phyloP scores from a whole-genome alignment of 495 filamentous ascomycete species.

The Podospora anserina region DNA sequence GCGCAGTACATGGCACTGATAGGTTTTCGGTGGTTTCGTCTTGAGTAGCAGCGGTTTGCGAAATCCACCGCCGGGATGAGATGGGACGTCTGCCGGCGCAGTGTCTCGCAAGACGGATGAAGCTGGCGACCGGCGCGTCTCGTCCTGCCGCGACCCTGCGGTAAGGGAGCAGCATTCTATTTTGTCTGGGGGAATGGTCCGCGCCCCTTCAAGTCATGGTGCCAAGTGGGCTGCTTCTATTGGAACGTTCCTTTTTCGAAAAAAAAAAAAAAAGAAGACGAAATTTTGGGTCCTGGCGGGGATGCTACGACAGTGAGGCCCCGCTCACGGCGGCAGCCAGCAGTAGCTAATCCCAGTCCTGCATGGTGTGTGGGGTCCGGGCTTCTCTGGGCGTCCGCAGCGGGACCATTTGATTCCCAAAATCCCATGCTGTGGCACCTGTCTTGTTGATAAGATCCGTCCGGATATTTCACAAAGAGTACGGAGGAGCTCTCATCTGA shows the following conservation, averaged over 20 bases:
- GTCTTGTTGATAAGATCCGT: neutral
- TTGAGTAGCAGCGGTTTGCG: slow-evolving; percentile 22
- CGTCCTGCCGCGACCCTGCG: slow-evolving; percentile 35
- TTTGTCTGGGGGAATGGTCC: neutral
- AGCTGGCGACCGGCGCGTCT: slow-evolving; percentile 35
- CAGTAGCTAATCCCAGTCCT: neutral
- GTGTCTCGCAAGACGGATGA: slow-evolving; percentile 42
- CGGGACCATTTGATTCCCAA: neutral
- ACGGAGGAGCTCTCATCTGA: neutral
- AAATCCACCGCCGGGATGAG: slow-evolving; percentile 39
- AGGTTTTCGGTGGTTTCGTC: slow-evolving; percentile 14
- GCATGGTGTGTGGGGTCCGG: neutral
- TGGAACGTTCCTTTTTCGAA: neutral
- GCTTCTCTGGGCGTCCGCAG: neutral
- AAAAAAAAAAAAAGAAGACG: neutral
- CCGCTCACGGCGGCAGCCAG: neutral
- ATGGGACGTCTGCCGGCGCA: slow-evolving; percentile 23
- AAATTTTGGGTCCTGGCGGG: slow-evolving; percentile 6
- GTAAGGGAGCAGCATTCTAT: slow-evolving; percentile 41
- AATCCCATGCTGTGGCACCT: neutral
- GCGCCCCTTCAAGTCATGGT: slow-evolving; percentile 28
- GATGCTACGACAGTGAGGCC: slow-evolving; percentile 2
- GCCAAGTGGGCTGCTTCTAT: neutral
- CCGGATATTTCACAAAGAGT: neutral
- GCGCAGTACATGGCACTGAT: slow-evolving; percentile 56